A percentile compares a stretch with the other conserved stretches of the same genome.
Evolutionary conservation across 1,284 basidiomycete species (phyloP).

Genomic region (Sparassis latifolia): DNA sequence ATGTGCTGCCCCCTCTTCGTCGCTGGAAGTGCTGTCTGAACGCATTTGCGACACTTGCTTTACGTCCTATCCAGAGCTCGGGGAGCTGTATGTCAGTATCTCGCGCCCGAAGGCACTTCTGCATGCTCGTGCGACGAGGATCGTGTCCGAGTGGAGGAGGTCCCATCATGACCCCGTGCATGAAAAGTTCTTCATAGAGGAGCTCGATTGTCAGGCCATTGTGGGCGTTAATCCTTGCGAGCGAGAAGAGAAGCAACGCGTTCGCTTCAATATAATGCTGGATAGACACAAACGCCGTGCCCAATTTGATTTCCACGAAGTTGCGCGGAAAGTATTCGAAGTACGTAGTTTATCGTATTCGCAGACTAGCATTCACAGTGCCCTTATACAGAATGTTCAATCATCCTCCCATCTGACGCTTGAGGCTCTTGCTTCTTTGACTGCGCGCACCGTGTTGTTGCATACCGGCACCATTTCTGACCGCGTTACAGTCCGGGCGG

Average conservation of each 20-base stretch:
- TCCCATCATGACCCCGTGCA: conserved; percentile 2
- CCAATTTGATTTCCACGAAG: conserved; percentile 30
- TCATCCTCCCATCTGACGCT: conserved; percentile 61
- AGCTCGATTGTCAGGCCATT: conserved; percentile 52
- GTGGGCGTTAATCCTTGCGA: conserved; percentile 75
- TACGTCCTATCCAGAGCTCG: conserved; percentile 29
- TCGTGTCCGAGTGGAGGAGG: conserved; percentile 32
- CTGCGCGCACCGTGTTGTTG: conserved; percentile 41
- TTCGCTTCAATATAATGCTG: conserved; percentile 52
- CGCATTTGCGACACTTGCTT: conserved; percentile 39
- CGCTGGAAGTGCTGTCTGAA: conserved; percentile 36
- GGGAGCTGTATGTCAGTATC: conserved; percentile 35
- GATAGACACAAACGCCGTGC: conserved; percentile 13
- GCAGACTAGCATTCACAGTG: background rate
- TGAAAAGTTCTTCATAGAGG: conserved; percentile 36
- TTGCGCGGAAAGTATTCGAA: conserved; percentile 33
- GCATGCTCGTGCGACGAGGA: conserved; percentile 41
- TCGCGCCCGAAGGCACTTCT: conserved; percentile 47
- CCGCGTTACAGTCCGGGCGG: conserved; percentile 51
- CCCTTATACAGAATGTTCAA: conserved; percentile 29
- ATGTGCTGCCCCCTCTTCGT: conserved; percentile 27
- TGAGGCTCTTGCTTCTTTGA: conserved; percentile 64
- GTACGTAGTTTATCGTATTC: conserved; percentile 25
- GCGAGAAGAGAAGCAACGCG: conserved; percentile 59
- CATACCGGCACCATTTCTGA: conserved; percentile 18